Evolutionary conservation across 345 rosid genomes (phyloP).

Genomic region (Lumnitzera racemosa): DNA sequence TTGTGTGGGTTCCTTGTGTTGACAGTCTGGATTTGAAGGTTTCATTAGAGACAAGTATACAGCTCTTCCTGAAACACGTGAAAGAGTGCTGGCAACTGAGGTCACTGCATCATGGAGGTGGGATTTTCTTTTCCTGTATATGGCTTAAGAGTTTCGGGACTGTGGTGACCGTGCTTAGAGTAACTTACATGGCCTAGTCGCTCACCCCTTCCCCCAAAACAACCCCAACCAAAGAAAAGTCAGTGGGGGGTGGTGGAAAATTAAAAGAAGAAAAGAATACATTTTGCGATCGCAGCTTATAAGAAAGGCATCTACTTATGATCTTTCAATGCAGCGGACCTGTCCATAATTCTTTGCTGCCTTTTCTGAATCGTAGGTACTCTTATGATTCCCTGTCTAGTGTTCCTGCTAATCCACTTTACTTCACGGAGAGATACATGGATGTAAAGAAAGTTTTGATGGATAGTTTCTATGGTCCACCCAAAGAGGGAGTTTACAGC

Average conservation of each 20-base stretch:
- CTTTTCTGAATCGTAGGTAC: conserved; percentile 43
- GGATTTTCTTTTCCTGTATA: conserved; percentile 1
- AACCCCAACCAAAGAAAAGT: too few species aligned
- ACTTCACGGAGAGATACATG: conserved; percentile 54
- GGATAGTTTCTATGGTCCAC: conserved; percentile 73
- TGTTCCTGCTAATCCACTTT: conserved; percentile 48
- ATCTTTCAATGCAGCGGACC: neutral
- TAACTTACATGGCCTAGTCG: neutral
- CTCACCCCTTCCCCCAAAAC: too few species aligned
- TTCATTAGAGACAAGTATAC: conserved; percentile 86
- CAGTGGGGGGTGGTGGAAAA: too few species aligned
- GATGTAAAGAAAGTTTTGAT: conserved; percentile 51
- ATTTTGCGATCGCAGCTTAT: too few species aligned
- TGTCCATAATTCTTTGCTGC: neutral
- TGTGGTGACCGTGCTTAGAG: neutral
- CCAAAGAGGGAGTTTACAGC: conserved; percentile 80
- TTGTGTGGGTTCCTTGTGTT: conserved; percentile 11
- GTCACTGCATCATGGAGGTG: conserved; percentile 89
- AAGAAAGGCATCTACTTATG: neutral
- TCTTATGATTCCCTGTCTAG: conserved; percentile 53
- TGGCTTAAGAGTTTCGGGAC: neutral
- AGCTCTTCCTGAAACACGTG: conserved; percentile 80
- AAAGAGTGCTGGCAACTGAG: conserved; percentile 86
- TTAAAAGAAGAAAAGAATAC: too few species aligned
- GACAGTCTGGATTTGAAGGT: conserved; percentile 95